Conservation (phyloP, 2,329 filamentous ascomycete species). For the Rhexocercosporidium sp. region DNA sequence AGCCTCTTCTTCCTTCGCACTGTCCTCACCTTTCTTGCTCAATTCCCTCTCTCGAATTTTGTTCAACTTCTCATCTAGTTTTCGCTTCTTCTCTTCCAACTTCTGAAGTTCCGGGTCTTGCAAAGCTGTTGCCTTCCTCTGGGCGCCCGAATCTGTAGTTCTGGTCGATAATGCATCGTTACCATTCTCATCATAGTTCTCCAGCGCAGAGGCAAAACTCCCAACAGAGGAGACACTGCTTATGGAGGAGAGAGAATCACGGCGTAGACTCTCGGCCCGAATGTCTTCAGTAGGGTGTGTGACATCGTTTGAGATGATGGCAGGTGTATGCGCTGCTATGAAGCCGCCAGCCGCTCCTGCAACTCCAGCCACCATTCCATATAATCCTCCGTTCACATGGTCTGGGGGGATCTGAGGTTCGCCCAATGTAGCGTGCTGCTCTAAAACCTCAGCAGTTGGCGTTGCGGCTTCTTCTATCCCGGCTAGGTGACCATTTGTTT, state of each 20-base stretch:
- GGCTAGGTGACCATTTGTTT: conserved; percentile 40
- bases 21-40: conserved; percentile 51
- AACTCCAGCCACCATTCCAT: conserved; percentile 60
- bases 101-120: conserved; percentile 70
- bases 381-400: conserved; percentile 52
- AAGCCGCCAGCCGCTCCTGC: conserved; percentile 56
- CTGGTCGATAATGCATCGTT: conserved; percentile 39
- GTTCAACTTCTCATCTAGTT: conserved; percentile 67
- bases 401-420: conserved; percentile 22
- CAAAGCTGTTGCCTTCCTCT: conserved; percentile 41
- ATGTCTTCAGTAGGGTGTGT: conserved; percentile 34
- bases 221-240: conserved; percentile 52
- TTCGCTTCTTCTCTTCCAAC: conserved; percentile 63
- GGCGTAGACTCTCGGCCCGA: conserved; percentile 20
- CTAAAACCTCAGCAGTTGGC: conserved; percentile 10
- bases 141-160: conserved; percentile 47
- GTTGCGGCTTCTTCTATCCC: conserved; percentile 32
- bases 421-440: conserved; percentile 5
- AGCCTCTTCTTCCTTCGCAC: conserved; percentile 55
- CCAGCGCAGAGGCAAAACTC: conserved; percentile 55
- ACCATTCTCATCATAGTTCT: conserved; percentile 35
- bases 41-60: conserved; percentile 56
- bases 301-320: conserved; percentile 38
- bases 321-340: conserved; percentile 45
- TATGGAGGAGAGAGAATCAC: conserved; percentile 36